Evolutionary conservation across 805 yeast genomes (phyloP).

Genomic region (Ogataea nitratoaversa): DNA sequence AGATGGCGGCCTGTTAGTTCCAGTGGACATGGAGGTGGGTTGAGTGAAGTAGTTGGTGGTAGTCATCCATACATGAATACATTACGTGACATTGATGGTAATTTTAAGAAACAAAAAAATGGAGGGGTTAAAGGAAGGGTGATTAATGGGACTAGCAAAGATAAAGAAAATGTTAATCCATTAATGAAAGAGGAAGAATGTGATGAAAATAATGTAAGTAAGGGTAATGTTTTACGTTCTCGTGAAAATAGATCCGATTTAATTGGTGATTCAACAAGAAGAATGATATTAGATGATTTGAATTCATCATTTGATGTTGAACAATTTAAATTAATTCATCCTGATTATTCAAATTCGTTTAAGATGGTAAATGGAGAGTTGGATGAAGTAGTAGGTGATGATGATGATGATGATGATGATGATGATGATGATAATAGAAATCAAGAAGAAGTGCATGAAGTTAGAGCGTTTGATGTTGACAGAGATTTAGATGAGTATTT

Average conservation of each 20-base stretch:
- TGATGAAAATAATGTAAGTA: no score
- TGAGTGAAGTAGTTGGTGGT: constrained; percentile 29
- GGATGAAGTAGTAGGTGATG: background rate
- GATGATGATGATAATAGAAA: background rate
- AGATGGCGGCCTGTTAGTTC: constrained; percentile 32
- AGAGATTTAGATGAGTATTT: constrained; percentile 8
- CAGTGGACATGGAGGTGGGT: constrained; percentile 19
- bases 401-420: background rate
- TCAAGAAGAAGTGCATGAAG: background rate
- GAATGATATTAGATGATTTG: constrained; percentile 9
- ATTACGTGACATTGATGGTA: background rate
- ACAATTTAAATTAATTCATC: constrained; percentile 7
- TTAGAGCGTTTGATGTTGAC: constrained; percentile 14
- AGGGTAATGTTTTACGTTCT: no score
- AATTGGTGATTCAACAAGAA: background rate
- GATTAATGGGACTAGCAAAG: background rate
- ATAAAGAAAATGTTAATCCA: no score
- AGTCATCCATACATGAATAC: constrained; percentile 28
- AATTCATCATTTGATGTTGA: constrained; percentile 14
- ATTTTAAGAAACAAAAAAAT: background rate
- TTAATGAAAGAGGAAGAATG: no score
- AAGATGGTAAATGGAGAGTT: constrained; percentile 5
- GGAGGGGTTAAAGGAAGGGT: background rate
- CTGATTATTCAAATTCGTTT: constrained; percentile 16
- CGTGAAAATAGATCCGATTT: background rate